Evolutionary conservation across 2,329 filamentous ascomycete genomes (phyloP), one percentile per base, ranked within the genome.

Genomic region (Botrytis byssoidea): DNA sequence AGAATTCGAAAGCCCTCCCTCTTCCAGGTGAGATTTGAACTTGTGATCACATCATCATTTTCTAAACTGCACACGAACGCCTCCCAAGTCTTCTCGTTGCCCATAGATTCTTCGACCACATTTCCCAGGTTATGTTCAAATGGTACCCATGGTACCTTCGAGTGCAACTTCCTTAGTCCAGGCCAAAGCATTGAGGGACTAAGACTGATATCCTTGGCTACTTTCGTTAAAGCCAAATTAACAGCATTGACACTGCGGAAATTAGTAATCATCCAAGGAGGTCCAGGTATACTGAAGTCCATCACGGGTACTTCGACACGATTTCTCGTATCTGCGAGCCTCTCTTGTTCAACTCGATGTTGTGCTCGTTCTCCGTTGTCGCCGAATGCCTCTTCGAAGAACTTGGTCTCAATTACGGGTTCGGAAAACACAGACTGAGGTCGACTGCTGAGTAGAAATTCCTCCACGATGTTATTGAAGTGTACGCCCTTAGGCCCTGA

Each of bases 281-380:
- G 80, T 10, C 78, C 74, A 18, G 83, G 82, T 25, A 81, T 75
- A 0, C 82, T 79, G 51, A 85, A 83, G 42, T 86, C 84, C 74
- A 89, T 79, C 0, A 80, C 42, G 0, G 87, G 87, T 7, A 88
- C 83, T n/a, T 83, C 77, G 1, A 88, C 83, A 57, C 87, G 83
- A 68, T 82, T 81, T 6, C 82, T 85, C 0, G 85, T 76, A 61
- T 81, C 79, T n/a, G 79, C 72, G 51, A 82, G 64, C 57, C 76
- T 77, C 72, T 82, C 81, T 73, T 81, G 80, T 48, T 82, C 80
- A 42, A 74, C 60, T 67, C 75, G 68, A 32, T 73, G 75, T 35
- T 75, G 79, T 44, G 68, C 79, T 48, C 63, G 68, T 48, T 76
- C 73, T 48, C 72, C 74, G 6, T 76, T 75, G 9, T 76, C 64